phyloP scores from a whole-genome alignment of 164 flowering plant species.

The Kalanchoe fedtschenkoi region DNA sequence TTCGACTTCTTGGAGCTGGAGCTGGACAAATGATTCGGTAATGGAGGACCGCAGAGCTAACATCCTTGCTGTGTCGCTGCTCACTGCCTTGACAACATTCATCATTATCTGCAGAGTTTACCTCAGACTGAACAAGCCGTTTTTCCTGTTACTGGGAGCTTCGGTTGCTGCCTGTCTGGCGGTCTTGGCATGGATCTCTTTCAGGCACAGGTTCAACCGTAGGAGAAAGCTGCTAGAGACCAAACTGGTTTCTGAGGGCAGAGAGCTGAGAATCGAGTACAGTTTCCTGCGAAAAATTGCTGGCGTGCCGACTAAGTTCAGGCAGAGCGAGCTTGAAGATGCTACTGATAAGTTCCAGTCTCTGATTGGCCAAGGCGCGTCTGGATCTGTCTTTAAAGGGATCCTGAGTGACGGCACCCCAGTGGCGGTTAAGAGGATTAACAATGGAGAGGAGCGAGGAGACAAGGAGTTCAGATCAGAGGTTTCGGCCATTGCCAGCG shows the following conservation, averaged over 20 bases:
- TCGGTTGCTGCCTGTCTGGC: constrained; percentile 31
- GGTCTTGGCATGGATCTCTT: constrained; percentile 19
- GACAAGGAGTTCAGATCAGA: constrained; percentile 73
- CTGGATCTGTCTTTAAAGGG: constrained; percentile 77
- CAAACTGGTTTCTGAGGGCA: constrained; percentile 29
- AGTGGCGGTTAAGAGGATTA: constrained; percentile 74
- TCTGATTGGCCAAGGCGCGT: constrained; percentile 58
- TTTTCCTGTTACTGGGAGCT: constrained; percentile 50
- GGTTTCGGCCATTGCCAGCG: constrained; percentile 72
- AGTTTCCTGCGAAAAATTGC: constrained; percentile 77
- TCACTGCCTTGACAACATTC: constrained; percentile 25
- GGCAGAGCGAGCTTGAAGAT: constrained; percentile 46
- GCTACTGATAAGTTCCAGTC: constrained; percentile 64
- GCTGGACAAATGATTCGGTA: constrained; percentile 9
- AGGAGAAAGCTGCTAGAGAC: constrained; percentile 23
- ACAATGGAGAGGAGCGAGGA: constrained; percentile 40
- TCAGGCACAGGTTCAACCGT: constrained; percentile 18
- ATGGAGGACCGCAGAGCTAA: constrained; percentile 55
- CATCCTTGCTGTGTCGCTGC: constrained; percentile 15
- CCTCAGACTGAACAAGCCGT: constrained; percentile 28
- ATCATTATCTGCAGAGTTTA: constrained; percentile 33
- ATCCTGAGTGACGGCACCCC: constrained; percentile 59
- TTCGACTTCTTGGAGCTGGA: too few species aligned
- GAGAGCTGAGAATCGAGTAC: constrained; percentile 65
- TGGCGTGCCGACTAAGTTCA: constrained; percentile 65